Conservation (phyloP, 805 yeast genomes). For the Osmozyma mogii region DNA sequence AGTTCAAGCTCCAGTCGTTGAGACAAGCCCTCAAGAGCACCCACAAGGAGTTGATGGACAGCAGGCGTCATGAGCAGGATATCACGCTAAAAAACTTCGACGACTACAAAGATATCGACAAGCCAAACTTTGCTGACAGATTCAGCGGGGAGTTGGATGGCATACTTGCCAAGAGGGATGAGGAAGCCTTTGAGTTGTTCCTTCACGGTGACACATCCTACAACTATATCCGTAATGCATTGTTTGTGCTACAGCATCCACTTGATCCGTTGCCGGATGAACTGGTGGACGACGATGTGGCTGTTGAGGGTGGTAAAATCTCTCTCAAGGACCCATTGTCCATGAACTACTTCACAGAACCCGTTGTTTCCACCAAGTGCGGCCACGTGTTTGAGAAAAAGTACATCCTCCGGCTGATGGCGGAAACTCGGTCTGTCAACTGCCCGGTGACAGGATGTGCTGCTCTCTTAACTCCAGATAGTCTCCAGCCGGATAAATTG, state of each 20-base stretch:
- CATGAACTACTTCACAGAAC: constrained; percentile 40
- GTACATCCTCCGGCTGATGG: constrained; percentile 30
- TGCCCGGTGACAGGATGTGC: constrained; percentile 62
- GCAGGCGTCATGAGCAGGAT: constrained; percentile 7
- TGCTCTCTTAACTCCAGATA: constrained; percentile 22
- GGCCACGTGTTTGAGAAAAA: constrained; percentile 53
- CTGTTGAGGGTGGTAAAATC: constrained; percentile 64
- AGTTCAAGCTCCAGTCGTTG: constrained; percentile 6
- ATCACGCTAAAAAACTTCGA: constrained; percentile 8
- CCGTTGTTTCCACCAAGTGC: constrained; percentile 50
- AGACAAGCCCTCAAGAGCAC: constrained; percentile 8
- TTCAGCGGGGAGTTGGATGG: constrained; percentile 4
- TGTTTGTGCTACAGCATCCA: constrained; percentile 50
- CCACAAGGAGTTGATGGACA: constrained; percentile 5
- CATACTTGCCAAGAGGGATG: neutral
- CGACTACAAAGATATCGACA: constrained; percentile 2
- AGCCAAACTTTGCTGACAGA: constrained; percentile 9
- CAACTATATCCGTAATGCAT: constrained; percentile 30
- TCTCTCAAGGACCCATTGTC: constrained; percentile 65
- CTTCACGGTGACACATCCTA: constrained; percentile 8
- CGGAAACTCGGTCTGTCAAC: constrained; percentile 8
- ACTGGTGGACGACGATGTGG: constrained; percentile 51
- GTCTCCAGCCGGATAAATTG: constrained; percentile 39
- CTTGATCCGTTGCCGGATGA: constrained; percentile 52
- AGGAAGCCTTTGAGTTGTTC: constrained; percentile 6